Conservation (phyloP, 2,329 filamentous ascomycete genomes). For the Monilinia vaccinii-corymbosi region DNA sequence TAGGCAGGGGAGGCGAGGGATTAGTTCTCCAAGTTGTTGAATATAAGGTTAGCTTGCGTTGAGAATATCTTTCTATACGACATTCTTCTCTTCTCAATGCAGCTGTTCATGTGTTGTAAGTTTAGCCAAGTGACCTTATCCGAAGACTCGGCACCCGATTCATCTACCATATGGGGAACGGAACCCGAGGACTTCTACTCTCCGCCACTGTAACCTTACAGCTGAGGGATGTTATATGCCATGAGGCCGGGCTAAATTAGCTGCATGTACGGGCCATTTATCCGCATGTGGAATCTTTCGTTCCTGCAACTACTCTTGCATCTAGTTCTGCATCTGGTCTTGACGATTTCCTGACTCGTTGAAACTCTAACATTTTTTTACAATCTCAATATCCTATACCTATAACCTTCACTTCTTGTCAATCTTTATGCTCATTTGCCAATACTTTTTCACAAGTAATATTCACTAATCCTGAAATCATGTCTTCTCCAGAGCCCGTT, state of each 20-base stretch:
- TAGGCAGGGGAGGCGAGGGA: too few species aligned
- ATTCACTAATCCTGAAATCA: background rate
- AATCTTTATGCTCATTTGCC: background rate
- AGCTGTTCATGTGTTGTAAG: too few species aligned
- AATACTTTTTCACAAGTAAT: background rate
- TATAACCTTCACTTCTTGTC: background rate
- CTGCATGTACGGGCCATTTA: background rate
- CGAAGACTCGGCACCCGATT: background rate
- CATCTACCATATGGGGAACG: background rate
- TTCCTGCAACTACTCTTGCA: background rate
- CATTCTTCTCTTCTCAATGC: background rate
- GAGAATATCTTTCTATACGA: background rate
- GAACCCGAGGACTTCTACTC: background rate
- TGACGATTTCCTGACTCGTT: background rate
- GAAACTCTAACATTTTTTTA: background rate
- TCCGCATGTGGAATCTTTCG: background rate
- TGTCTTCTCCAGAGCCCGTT: slow-evolving; percentile 22
- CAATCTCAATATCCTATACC: background rate
- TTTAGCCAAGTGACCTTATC: too few species aligned
- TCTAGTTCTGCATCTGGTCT: background rate
- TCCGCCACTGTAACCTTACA: too few species aligned
- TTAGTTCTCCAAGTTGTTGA: too few species aligned
- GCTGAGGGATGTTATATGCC: too few species aligned
- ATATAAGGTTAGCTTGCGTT: too few species aligned
- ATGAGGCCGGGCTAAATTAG: background rate